These are phyloP conservation scores for Erodium texanum DNA, from an alignment of 441 rosid genomes.

Conservation along the genomic window DNA sequence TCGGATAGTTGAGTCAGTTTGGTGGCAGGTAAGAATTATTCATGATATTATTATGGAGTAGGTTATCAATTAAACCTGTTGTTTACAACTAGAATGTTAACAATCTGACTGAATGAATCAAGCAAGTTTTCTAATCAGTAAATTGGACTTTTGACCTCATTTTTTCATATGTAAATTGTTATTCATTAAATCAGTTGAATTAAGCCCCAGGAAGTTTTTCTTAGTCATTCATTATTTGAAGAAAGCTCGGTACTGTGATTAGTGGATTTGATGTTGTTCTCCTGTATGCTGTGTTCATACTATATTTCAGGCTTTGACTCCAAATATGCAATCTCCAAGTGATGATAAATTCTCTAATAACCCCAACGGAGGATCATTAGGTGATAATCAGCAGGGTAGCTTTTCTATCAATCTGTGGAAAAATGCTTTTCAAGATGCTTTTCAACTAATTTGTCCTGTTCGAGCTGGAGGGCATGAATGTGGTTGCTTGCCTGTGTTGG, in stretches of 20 bases:
- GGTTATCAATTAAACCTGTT: not conserved
- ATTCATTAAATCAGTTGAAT: not conserved
- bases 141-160: not conserved
- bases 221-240: not conserved
- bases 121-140: not conserved
- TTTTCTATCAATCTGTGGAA: slow-evolving; percentile 84
- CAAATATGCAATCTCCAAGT: slow-evolving; percentile 71
- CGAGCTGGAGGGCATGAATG: slow-evolving; percentile 91
- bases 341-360: slow-evolving; percentile 37
- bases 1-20: slow-evolving; percentile 76
- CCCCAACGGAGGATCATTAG: slow-evolving; percentile 29
- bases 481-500: slow-evolving; percentile 69
- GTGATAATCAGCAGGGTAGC: slow-evolving; percentile 53
- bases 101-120: not conserved
- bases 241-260: not conserved
- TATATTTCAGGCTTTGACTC: slow-evolving; percentile 65
- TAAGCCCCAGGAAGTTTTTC: slow-evolving; percentile 3
- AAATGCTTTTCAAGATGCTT: slow-evolving; percentile 84
- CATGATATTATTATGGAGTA: not conserved
- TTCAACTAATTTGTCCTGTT: slow-evolving; percentile 91
- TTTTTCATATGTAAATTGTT: not conserved
- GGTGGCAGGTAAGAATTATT: slow-evolving; percentile 80
- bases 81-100: not conserved
- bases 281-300: not conserved
- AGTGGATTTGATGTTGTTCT: not conserved